Conservation (phyloP, 2,329 filamentous ascomycete genomes). For the Aureobasidium sp. region DNA sequence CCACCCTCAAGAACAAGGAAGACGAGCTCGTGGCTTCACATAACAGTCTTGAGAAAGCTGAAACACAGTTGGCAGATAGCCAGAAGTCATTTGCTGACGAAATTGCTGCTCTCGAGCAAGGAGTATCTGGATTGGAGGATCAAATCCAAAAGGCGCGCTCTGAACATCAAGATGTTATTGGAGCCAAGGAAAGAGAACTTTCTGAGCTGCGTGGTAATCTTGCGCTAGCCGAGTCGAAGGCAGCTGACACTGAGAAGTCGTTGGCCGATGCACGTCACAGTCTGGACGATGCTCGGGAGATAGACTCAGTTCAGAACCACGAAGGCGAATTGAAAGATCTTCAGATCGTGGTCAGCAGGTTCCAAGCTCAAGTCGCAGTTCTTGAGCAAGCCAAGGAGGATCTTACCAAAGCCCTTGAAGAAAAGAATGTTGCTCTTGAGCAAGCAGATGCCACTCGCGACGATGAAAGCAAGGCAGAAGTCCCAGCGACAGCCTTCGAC, state of each 20-base stretch:
- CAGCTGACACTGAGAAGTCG: not conserved
- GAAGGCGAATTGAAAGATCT: not conserved
- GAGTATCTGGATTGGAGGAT: not conserved
- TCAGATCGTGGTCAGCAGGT: not conserved
- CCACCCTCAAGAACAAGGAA: not conserved
- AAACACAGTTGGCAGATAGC: not conserved
- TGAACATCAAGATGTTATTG: not conserved
- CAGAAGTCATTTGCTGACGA: not conserved
- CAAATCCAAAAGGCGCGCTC: not conserved
- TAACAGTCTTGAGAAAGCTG: not conserved
- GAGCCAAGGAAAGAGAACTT: constrained; percentile 9
- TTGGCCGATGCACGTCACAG: not conserved
- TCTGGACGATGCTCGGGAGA: not conserved
- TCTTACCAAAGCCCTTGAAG: not conserved
- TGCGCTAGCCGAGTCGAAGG: not conserved
- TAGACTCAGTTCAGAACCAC: not conserved
- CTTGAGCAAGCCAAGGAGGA: constrained; percentile 5
- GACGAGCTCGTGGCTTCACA: constrained; percentile 8
- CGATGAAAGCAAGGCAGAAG: not conserved
- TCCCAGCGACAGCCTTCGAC: not conserved
- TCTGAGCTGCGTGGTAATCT: not conserved
- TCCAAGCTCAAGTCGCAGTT: not conserved
- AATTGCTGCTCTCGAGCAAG: not conserved
- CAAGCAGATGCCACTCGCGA: not conserved
- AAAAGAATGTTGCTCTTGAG: not conserved